Percentiles rank a stretch among this genome's conserved stretches.
Evolutionary conservation across 2,329 filamentous ascomycete species (phyloP).

Genomic region (Monilinia polystroma): DNA sequence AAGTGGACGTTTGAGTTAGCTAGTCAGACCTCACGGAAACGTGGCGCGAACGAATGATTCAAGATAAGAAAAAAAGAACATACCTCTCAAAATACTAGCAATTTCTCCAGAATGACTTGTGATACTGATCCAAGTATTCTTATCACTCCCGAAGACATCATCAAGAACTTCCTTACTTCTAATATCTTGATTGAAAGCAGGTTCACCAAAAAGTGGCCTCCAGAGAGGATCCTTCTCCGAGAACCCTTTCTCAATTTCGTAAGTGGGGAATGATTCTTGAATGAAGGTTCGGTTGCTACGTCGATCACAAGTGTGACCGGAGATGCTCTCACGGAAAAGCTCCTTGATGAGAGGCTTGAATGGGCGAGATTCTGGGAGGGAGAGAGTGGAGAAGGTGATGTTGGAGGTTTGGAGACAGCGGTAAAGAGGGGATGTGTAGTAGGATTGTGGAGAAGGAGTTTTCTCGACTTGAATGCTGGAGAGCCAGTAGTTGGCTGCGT

Average conservation of each 20-base stretch:
- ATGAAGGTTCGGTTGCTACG: conserved; percentile 57
- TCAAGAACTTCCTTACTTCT: conserved; percentile 50
- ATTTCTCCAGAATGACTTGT: conserved; percentile 62
- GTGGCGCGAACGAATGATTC: background rate
- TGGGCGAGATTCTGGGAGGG: conserved; percentile 49
- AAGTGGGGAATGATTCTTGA: conserved; percentile 50
- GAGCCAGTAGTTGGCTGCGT: conserved; percentile 60
- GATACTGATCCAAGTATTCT: conserved; percentile 56
- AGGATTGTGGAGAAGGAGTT: conserved; percentile 61
- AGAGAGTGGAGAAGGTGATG: conserved; percentile 57
- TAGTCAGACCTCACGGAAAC: background rate
- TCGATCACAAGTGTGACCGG: conserved; percentile 67
- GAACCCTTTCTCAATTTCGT: conserved; percentile 60
- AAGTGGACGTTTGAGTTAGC: background rate
- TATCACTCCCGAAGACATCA: conserved; percentile 55
- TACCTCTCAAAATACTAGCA: conserved; percentile 46
- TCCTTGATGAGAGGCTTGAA: conserved; percentile 65
- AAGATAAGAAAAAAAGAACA: background rate
- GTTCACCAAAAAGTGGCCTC: conserved; percentile 46
- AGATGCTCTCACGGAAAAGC: conserved; percentile 62
- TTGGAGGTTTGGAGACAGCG: conserved; percentile 63
- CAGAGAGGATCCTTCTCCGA: conserved; percentile 54
- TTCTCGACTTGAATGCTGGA: conserved; percentile 51
- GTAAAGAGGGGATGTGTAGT: conserved; percentile 63
- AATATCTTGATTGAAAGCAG: conserved; percentile 48